Evolutionary conservation across 768 basidiomycete species (phyloP).

Genomic region (Lanmaoa rubissima): DNA sequence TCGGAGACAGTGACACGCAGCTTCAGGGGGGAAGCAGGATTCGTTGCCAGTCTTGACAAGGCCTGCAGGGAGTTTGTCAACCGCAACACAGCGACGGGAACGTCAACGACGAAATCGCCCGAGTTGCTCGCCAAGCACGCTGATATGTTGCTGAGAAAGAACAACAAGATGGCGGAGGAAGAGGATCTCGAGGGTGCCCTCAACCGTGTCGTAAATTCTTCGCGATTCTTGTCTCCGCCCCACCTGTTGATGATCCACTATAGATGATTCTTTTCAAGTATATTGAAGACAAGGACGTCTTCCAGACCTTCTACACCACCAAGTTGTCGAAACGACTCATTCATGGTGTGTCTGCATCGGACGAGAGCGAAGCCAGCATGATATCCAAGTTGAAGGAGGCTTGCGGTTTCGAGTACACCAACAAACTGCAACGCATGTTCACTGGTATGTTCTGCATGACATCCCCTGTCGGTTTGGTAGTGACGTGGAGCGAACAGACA

Average conservation of each 20-base stretch:
- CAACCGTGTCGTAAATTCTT: conserved; percentile 74
- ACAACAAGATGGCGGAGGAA: conserved; percentile 93
- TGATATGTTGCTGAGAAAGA: conserved; percentile 87
- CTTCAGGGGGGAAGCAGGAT: conserved; percentile 91
- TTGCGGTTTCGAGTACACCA: conserved; percentile 95
- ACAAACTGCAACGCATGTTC: conserved; percentile 96
- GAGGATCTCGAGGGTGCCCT: conserved; percentile 87
- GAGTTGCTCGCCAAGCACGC: conserved; percentile 92
- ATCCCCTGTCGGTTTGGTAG: neutral
- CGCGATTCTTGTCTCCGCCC: neutral
- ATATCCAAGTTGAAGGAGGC: conserved; percentile 96
- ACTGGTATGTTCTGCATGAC: conserved; percentile 56
- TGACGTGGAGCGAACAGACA: conserved; percentile 54
- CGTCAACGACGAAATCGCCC: conserved; percentile 82
- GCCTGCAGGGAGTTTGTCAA: conserved; percentile 97
- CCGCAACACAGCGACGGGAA: conserved; percentile 83
- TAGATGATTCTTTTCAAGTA: conserved; percentile 99
- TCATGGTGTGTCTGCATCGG: conserved; percentile 86
- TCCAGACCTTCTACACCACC: conserved; percentile 96
- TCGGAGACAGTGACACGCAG: conserved; percentile 83
- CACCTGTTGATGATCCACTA: conserved; percentile 5
- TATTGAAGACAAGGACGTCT: conserved; percentile 98
- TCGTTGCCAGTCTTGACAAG: conserved; percentile 90
- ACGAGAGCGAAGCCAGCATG: conserved; percentile 97
- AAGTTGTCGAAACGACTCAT: conserved; percentile 93